A percentile compares a stretch with the other conserved stretches of the same genome.
These are phyloP conservation scores for Zymoseptoria crescenta DNA, from an alignment of 2,329 filamentous ascomycete species.

Conservation along the genomic window DNA sequence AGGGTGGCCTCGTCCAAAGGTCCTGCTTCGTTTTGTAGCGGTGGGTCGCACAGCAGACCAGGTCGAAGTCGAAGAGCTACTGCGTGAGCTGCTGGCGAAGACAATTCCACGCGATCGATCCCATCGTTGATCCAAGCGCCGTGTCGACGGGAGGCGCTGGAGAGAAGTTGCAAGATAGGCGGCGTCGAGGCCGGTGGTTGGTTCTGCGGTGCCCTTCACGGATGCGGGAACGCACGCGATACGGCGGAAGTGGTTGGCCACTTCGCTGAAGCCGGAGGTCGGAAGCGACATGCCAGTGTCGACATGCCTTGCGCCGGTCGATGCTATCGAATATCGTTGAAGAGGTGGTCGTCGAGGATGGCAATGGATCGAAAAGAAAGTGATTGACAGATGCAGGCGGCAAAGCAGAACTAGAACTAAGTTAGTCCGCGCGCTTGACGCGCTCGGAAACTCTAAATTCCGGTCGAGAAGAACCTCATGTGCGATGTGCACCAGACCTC, in stretches of 20 bases:
- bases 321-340: background rate
- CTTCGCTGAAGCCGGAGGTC: background rate
- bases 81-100: constrained; percentile 6
- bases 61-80: background rate
- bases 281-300: constrained; percentile 1
- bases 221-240: background rate
- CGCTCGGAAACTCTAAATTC: background rate
- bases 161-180: background rate
- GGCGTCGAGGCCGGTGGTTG: background rate
- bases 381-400: background rate
- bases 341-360: background rate
- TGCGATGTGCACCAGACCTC: background rate
- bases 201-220: background rate
- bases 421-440: background rate
- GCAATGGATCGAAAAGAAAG: background rate
- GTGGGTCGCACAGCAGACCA: background rate
- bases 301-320: background rate
- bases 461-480: background rate
- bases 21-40: background rate
- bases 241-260: background rate
- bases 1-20: background rate
- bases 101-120: constrained; percentile 24
- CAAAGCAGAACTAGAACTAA: background rate
- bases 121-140: constrained; percentile 23
- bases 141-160: constrained; percentile 19